These are phyloP conservation scores for Cladorrhinum sp. DNA, from an alignment of 2,329 filamentous ascomycete genomes.

Conservation along the genomic window DNA sequence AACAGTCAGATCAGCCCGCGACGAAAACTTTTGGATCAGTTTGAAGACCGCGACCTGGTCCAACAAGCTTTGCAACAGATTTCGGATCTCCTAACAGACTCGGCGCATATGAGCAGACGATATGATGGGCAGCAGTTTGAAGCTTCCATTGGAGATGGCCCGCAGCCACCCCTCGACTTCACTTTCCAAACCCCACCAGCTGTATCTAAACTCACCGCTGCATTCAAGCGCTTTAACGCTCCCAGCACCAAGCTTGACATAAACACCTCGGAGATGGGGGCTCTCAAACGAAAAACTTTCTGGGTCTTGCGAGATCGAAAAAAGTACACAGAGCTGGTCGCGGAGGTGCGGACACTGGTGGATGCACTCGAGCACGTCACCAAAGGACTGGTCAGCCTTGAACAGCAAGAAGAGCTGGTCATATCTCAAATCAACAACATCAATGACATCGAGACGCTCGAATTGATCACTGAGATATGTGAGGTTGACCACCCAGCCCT, in stretches of 20 bases:
- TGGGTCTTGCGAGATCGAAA: neutral
- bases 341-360: neutral
- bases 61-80: neutral
- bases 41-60: neutral
- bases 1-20: neutral
- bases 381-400: neutral
- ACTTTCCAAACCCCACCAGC: neutral
- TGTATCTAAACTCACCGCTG: neutral
- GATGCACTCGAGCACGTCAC: neutral
- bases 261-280: neutral
- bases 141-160: neutral
- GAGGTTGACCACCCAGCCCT: neutral
- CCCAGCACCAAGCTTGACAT: neutral
- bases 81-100: neutral
- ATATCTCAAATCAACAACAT: neutral
- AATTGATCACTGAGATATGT: neutral
- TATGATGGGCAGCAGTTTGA: neutral
- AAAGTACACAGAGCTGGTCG: neutral
- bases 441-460: neutral
- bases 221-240: neutral
- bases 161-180: neutral
- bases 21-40: neutral
- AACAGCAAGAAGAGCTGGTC: neutral
- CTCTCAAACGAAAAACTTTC: neutral
- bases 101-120: neutral